Conservation (phyloP, 78 protist genomes). For the Goniomonas avonlea region DNA sequence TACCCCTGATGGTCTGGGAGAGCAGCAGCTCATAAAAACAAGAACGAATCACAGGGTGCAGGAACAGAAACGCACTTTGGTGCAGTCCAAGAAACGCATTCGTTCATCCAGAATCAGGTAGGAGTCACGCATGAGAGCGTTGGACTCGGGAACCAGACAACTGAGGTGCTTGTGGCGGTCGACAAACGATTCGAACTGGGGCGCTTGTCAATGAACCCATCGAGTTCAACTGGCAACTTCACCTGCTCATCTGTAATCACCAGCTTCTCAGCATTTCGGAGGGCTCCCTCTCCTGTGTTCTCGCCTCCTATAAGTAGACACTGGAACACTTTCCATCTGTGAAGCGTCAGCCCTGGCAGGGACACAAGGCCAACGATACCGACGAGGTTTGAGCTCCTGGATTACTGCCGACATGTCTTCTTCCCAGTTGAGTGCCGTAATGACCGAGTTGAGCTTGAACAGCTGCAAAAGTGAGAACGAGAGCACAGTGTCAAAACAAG, state of each 20-base stretch:
- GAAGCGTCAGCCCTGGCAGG: too few relatives aligned
- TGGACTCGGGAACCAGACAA: not conserved
- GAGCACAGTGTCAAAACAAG: too few relatives aligned
- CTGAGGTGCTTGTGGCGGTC: not conserved
- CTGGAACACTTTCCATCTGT: slow-evolving; percentile 30
- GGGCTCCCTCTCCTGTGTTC: not conserved
- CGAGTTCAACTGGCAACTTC: too few relatives aligned
- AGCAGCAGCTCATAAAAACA: too few relatives aligned
- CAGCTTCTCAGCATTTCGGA: not conserved
- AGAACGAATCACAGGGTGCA: too few relatives aligned
- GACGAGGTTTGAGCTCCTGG: not conserved
- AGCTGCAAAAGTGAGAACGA: too few relatives aligned
- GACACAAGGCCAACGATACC: too few relatives aligned
- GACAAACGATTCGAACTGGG: not conserved
- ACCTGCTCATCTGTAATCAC: slow-evolving; percentile 7
- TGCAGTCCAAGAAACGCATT: slow-evolving; percentile 29
- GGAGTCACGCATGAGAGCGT: not conserved
- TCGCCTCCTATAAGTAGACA: slow-evolving; percentile 3
- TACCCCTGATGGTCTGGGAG: too few relatives aligned
- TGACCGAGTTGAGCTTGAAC: slow-evolving; percentile 30
- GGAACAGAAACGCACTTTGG: too few relatives aligned
- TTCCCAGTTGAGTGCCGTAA: not conserved
- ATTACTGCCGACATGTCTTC: slow-evolving; percentile 9
- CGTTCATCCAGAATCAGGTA: slow-evolving; percentile 35
- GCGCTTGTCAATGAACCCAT: too few relatives aligned